Percentiles rank a stretch among this genome's conserved stretches.
Conservation (phyloP, 2,329 filamentous ascomycete genomes). For the Leptoxyphium fumago region DNA sequence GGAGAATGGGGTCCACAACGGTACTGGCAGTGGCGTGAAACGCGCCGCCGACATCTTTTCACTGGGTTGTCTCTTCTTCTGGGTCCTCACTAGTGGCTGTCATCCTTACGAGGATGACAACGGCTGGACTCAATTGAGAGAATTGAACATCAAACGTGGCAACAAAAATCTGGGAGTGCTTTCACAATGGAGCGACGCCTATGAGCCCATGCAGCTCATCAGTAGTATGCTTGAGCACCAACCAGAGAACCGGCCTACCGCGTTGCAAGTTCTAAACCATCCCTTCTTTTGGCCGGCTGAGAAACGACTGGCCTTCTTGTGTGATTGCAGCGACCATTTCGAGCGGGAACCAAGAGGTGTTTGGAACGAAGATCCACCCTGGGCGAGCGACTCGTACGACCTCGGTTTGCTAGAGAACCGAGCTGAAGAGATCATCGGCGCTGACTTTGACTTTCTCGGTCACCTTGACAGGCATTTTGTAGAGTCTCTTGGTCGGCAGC, state of each 20-base stretch:
- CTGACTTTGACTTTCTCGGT: constrained; percentile 61
- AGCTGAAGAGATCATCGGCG: constrained; percentile 27
- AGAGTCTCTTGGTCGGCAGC: constrained; percentile 79
- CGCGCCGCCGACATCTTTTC: constrained; percentile 97
- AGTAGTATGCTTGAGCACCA: constrained; percentile 59
- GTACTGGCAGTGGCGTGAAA: constrained; percentile 60
- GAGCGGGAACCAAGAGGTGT: constrained; percentile 73
- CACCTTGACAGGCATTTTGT: constrained; percentile 67
- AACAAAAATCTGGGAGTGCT: constrained; percentile 46
- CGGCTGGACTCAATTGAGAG: constrained; percentile 67
- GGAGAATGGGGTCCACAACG: constrained; percentile 26
- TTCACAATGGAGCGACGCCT: constrained; percentile 55
- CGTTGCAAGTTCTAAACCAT: constrained; percentile 70
- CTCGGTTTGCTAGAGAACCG: constrained; percentile 44
- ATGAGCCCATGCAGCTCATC: constrained; percentile 79
- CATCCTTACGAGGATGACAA: constrained; percentile 93
- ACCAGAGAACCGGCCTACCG: constrained; percentile 53
- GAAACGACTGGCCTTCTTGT: constrained; percentile 82
- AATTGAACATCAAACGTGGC: constrained; percentile 92
- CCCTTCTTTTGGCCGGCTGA: constrained; percentile 94
- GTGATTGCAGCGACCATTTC: constrained; percentile 90
- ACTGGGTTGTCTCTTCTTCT: constrained; percentile 94
- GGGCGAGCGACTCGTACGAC: constrained; percentile 36
- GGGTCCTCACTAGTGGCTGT: constrained; percentile 81
- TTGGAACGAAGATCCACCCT: constrained; percentile 14